Conservation (phyloP, 2,329 filamentous ascomycete species). For the Xylariaceae sp. region DNA sequence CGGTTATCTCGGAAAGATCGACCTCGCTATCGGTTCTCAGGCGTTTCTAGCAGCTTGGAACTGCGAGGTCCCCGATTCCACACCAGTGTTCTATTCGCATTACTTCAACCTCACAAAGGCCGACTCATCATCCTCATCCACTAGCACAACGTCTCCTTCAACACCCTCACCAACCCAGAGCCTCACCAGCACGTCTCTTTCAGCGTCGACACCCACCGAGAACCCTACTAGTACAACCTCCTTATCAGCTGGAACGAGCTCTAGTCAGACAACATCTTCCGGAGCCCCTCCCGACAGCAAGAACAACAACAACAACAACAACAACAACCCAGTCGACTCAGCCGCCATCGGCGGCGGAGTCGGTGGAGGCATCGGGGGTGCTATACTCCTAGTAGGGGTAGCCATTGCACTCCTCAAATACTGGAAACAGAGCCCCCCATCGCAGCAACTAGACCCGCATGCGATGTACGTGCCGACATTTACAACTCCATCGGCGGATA, state of each 20-base stretch:
- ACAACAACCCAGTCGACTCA: not conserved
- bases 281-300: not conserved
- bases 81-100: not conserved
- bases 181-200: not conserved
- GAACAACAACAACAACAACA: not conserved
- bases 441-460: too few relatives aligned
- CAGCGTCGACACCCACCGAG: not conserved
- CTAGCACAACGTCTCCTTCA: not conserved
- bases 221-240: not conserved
- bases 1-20: not conserved
- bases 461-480: too few relatives aligned
- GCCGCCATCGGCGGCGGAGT: not conserved
- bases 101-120: not conserved
- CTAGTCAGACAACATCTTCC: not conserved
- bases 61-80: not conserved
- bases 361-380: not conserved
- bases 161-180: not conserved
- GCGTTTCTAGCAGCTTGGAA: not conserved
- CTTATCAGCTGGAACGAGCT: not conserved
- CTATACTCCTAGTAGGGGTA: not conserved
- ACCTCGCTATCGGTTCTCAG: not conserved
- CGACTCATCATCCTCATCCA: not conserved
- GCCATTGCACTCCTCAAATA: not conserved
- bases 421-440: not conserved
- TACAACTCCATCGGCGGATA: too few relatives aligned